Percentiles rank a stretch among this genome's conserved stretches.
Evolutionary conservation across 139 green algal species (phyloP).

Genomic region (Pleodorina starrii): DNA sequence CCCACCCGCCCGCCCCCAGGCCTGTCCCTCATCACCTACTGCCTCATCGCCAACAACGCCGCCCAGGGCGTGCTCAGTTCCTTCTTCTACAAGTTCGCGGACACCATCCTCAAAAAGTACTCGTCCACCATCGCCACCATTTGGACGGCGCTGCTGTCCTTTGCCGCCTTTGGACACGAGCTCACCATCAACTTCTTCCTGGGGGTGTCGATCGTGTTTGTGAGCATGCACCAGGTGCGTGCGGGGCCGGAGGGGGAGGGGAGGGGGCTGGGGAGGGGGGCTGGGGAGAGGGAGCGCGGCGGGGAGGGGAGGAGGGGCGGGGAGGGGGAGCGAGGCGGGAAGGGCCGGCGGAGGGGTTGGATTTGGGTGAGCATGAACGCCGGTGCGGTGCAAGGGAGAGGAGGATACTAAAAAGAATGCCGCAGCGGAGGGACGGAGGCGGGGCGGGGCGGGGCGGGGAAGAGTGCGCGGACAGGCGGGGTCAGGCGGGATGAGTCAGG

Average conservation of each 20-base stretch:
- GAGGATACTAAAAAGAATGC: background rate
- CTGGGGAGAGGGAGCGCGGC: background rate
- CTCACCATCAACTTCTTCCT: constrained; percentile 96
- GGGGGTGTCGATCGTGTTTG: constrained; percentile 96
- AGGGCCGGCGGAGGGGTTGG: background rate
- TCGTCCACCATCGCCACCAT: constrained; percentile 95
- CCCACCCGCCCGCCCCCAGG: background rate
- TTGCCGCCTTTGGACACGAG: constrained; percentile 89
- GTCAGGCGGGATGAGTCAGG: no score
- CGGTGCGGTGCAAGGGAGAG: background rate
- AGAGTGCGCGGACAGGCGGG: no score
- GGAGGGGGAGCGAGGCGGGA: background rate
- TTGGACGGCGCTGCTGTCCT: constrained; percentile 93
- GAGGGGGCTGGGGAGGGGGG: no score
- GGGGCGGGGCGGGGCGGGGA: no score
- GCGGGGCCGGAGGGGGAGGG: constrained; percentile 39
- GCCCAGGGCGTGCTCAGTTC: constrained; percentile 92
- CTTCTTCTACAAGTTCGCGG: constrained; percentile 99
- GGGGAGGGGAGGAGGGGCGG: background rate
- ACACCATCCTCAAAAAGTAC: constrained; percentile 99
- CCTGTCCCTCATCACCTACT: constrained; percentile 67
- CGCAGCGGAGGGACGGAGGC: no score
- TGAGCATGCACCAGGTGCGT: constrained; percentile 95
- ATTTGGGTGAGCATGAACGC: background rate
- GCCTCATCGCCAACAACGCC: constrained; percentile 96